Evolutionary conservation across 176 grass and related monocot species (phyloP).

Genomic region (Avena eriantha): DNA sequence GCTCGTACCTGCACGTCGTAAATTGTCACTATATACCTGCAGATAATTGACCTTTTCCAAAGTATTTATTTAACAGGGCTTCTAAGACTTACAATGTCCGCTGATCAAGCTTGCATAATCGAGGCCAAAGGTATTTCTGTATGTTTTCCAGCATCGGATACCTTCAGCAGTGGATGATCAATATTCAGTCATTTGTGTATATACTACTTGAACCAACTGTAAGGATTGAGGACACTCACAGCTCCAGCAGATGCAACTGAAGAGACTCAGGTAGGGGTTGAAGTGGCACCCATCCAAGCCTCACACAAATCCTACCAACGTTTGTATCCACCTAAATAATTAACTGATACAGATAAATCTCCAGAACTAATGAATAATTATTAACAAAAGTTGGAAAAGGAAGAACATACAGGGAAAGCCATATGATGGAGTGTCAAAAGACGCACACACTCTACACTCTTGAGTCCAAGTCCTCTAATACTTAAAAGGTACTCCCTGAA

Average conservation of each 20-base stretch:
- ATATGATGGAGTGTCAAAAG: slow-evolving; percentile 86
- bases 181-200: slow-evolving; percentile 25
- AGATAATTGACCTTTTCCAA: slow-evolving; percentile 21
- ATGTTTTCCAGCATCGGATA: slow-evolving; percentile 81
- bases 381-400: slow-evolving; percentile 13
- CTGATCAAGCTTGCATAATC: slow-evolving; percentile 77
- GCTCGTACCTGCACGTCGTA: slow-evolving; percentile 48
- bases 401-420: slow-evolving; percentile 74
- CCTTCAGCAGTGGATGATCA: slow-evolving; percentile 53
- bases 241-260: slow-evolving; percentile 75
- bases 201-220: background rate
- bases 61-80: slow-evolving; percentile 32
- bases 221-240: slow-evolving; percentile 49
- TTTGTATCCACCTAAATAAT: slow-evolving; percentile 77
- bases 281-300: slow-evolving; percentile 83
- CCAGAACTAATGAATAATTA: background rate
- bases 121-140: slow-evolving; percentile 88
- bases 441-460: slow-evolving; percentile 88
- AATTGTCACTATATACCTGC: slow-evolving; percentile 24
- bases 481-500: slow-evolving; percentile 83
- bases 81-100: slow-evolving; percentile 66
- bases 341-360: slow-evolving; percentile 39
- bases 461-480: slow-evolving; percentile 77
- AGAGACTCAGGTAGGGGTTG: slow-evolving; percentile 73
- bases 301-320: slow-evolving; percentile 85